Conservation (phyloP, 2,329 filamentous ascomycete species). For the Ophiocordyceps polyrhachis-furcata region DNA sequence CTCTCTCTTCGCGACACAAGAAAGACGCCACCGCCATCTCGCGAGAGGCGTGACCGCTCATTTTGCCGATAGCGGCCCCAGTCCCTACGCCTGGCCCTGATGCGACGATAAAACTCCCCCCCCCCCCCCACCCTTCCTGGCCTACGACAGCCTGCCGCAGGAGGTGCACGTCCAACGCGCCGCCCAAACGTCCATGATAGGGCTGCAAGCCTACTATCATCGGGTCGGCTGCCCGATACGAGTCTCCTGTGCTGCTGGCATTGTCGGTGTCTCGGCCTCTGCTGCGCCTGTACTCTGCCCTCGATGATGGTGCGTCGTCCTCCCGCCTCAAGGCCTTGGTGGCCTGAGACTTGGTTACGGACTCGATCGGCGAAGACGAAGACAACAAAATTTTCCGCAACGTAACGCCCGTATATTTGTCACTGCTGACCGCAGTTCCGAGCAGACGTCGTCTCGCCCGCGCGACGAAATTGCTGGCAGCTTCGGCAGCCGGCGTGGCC, state of each 20-base stretch:
- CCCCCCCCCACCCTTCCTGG: conserved; percentile 3
- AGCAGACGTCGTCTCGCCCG: conserved; percentile 38
- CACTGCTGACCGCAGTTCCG: background rate
- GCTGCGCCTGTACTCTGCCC: conserved; percentile 16
- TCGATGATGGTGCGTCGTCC: conserved; percentile 30
- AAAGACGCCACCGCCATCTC: background rate
- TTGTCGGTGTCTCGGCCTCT: conserved; percentile 16
- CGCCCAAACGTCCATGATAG: conserved; percentile 12
- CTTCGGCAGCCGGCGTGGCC: conserved; percentile 39
- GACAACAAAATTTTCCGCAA: background rate
- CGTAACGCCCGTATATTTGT: background rate
- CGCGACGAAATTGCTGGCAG: conserved; percentile 34
- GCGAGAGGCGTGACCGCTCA: background rate
- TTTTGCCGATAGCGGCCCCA: background rate
- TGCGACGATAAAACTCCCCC: conserved; percentile 15
- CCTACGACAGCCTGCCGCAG: conserved; percentile 11
- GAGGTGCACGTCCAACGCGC: conserved; percentile 13
- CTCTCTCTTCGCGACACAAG: background rate
- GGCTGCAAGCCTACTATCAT: conserved; percentile 6
- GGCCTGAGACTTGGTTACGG: background rate
- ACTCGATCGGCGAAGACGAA: background rate
- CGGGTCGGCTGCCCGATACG: conserved; percentile 9
- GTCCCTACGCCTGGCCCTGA: conserved; percentile 3
- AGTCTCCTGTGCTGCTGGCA: conserved; percentile 7
- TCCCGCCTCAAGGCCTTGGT: background rate